These are phyloP conservation scores for Coemansia guatemalensis DNA, from an alignment of 192 early-diverging fungal genomes.

Conservation along the genomic window DNA sequence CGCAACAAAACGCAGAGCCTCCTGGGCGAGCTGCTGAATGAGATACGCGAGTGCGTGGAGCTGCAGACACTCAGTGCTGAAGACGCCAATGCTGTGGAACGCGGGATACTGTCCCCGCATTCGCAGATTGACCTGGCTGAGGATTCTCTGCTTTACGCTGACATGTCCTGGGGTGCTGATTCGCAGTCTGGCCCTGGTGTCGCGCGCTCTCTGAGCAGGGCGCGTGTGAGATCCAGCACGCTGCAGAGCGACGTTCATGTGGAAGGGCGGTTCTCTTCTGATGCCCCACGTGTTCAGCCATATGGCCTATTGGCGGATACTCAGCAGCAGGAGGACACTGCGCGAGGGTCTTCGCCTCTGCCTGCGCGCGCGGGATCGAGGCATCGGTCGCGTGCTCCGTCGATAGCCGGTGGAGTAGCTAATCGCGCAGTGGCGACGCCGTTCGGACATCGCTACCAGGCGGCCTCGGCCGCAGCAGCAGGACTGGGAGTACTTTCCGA, in stretches of 20 bases:
- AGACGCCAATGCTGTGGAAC: not conserved
- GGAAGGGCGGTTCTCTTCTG: conserved; percentile 31
- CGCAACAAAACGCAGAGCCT: conserved; percentile 76
- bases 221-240: conserved; percentile 31
- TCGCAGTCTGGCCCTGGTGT: not conserved
- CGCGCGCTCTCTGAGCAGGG: conserved; percentile 4
- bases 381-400: conserved; percentile 26
- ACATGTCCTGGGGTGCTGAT: not conserved
- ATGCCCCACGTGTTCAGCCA: conserved; percentile 7
- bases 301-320: too few species aligned
- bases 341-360: too few species aligned
- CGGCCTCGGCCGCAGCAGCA: conserved; percentile 1
- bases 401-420: not conserved
- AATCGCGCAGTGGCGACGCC: not conserved
- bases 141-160: not conserved
- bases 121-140: too few species aligned
- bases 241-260: conserved; percentile 37
- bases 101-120: too few species aligned
- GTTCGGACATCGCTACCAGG: conserved; percentile 11
- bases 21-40: conserved; percentile 86
- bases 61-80: conserved; percentile 14
- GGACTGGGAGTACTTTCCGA: conserved; percentile 6
- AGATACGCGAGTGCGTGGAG: conserved; percentile 66
- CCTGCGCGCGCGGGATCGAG: not conserved
- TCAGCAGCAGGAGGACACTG: too few species aligned